phyloP scores from a whole-genome alignment of 1,284 basidiomycete species.

The Anthracocystis panici-leucophaei region DNA sequence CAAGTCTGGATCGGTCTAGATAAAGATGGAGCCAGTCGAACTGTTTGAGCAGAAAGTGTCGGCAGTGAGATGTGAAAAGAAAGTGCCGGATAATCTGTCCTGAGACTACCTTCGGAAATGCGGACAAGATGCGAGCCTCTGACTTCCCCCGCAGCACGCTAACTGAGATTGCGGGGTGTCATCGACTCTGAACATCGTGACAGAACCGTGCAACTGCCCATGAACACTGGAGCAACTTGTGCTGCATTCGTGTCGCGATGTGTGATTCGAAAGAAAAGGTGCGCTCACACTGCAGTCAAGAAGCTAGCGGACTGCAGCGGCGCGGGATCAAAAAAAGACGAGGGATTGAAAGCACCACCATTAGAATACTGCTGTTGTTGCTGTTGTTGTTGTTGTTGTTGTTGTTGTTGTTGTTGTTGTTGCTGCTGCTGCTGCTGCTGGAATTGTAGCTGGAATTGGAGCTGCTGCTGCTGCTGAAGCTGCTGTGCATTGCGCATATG shows the following conservation, averaged over 20 bases:
- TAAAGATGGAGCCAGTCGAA: conserved; percentile 13
- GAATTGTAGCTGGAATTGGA: conserved; percentile 25
- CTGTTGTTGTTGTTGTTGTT: conserved; percentile 32
- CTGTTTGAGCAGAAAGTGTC: not conserved
- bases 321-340: conserved; percentile 54
- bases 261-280: not conserved
- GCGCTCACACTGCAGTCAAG: conserved; percentile 53
- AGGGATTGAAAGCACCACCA: conserved; percentile 25
- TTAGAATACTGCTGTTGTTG: conserved; percentile 26
- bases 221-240: not conserved
- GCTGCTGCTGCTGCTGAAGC: conserved; percentile 28
- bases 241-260: not conserved
- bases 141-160: conserved; percentile 26
- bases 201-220: not conserved
- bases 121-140: conserved; percentile 9
- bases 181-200: conserved; percentile 10
- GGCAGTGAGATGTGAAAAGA: conserved; percentile 1
- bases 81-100: conserved; percentile 23
- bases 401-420: conserved; percentile 30
- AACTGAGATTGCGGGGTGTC: conserved; percentile 20
- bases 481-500: conserved; percentile 41
- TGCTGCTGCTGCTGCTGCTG: conserved; percentile 32
- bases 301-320: conserved; percentile 54
- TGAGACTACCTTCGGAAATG: conserved; percentile 13
- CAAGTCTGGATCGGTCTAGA: conserved; percentile 6